Conservation (phyloP, 2,329 filamentous ascomycete species). For the Ophiosphaerella narmari region DNA sequence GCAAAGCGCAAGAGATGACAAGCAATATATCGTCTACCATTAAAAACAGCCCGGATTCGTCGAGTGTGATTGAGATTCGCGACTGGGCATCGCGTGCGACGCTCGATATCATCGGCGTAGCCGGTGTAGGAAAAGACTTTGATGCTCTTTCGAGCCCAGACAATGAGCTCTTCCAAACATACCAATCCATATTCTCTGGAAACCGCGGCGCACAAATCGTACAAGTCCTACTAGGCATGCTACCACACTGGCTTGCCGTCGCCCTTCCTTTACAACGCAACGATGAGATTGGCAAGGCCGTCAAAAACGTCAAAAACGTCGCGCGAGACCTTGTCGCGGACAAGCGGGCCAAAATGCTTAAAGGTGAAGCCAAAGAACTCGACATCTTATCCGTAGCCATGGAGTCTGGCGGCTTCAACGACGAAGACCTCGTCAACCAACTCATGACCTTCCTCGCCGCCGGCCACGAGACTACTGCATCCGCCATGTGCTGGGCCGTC, state of each 20-base stretch:
- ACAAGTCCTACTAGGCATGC: conserved; percentile 62
- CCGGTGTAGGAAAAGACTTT: conserved; percentile 63
- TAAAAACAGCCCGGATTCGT: conserved; percentile 26
- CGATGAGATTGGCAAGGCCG: conserved; percentile 44
- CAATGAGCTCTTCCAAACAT: conserved; percentile 59
- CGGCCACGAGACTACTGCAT: conserved; percentile 62
- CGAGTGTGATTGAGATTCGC: conserved; percentile 50
- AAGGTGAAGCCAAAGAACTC: conserved; percentile 54
- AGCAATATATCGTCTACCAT: conserved; percentile 39
- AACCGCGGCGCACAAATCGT: conserved; percentile 59
- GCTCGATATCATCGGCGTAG: conserved; percentile 63
- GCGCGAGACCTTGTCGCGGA: conserved; percentile 71
- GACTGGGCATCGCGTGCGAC: conserved; percentile 58
- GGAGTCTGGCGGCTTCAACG: conserved; percentile 73
- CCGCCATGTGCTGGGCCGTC: conserved; percentile 58
- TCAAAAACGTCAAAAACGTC: conserved; percentile 57
- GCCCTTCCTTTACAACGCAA: conserved; percentile 73
- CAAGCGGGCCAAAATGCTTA: conserved; percentile 65
- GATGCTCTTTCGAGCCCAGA: conserved; percentile 55
- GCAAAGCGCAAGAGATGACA: conserved; percentile 51
- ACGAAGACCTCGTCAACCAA: conserved; percentile 83
- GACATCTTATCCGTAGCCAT: conserved; percentile 85
- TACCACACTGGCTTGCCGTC: conserved; percentile 66
- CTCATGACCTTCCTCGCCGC: conserved; percentile 89
- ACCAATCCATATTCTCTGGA: conserved; percentile 56